Evolutionary conservation across 176 grass and related monocot genomes (phyloP).

Genomic region (Carex kokanica): DNA sequence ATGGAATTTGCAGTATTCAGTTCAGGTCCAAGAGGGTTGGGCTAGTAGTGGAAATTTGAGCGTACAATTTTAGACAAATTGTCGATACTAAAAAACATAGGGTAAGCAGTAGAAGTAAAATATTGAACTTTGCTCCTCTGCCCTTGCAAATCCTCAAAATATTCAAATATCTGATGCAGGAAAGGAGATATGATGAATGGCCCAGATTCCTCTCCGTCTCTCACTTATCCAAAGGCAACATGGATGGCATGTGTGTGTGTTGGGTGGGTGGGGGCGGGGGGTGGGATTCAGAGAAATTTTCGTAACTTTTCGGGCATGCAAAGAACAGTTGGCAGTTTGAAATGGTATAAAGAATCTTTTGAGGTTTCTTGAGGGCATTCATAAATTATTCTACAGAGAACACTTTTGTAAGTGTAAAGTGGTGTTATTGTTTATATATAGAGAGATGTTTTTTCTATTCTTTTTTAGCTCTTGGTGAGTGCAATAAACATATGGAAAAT

Average conservation of each 20-base stretch:
- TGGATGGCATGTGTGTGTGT: neutral
- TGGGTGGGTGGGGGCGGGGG: fast-evolving
- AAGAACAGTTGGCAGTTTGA: neutral
- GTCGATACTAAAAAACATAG: neutral
- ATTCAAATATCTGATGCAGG: neutral
- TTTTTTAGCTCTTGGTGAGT: neutral
- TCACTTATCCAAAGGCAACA: neutral
- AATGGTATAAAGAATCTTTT: neutral
- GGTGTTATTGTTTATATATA: neutral
- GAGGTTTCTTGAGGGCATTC: neutral
- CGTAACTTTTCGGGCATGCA: too few relatives aligned
- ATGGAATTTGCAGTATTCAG: conserved; percentile 91
- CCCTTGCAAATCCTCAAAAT: neutral
- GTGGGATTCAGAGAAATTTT: too few relatives aligned
- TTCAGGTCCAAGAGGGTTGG: conserved; percentile 91
- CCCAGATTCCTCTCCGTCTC: neutral
- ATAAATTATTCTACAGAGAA: neutral
- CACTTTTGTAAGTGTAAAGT: neutral
- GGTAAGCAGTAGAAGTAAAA: neutral
- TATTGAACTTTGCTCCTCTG: neutral
- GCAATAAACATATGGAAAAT: neutral
- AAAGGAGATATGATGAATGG: neutral
- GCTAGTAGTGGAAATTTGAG: conserved; percentile 78
- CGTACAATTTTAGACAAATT: conserved; percentile 20
- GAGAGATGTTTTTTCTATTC: neutral